Conservation (phyloP, 2,329 filamentous ascomycete genomes). For the Neobulgaria alba region DNA sequence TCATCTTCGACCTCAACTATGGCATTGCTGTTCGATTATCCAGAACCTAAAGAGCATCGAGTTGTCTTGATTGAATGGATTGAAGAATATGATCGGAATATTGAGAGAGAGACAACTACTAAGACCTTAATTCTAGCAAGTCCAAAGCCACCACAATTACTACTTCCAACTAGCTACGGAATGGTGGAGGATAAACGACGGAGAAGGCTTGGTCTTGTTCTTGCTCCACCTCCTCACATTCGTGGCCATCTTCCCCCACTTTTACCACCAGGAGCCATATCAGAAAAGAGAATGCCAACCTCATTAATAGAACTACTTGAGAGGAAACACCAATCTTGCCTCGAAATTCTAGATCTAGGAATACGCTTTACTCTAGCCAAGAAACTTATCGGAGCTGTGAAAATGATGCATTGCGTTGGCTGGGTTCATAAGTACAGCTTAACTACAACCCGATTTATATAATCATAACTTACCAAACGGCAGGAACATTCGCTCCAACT, state of each 20-base stretch:
- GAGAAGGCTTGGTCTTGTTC: constrained; percentile 19
- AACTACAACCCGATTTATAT: not conserved
- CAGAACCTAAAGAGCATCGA: constrained; percentile 20
- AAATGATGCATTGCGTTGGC: constrained; percentile 42
- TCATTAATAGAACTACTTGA: constrained; percentile 19
- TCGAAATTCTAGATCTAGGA: constrained; percentile 32
- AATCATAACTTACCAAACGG: not conserved
- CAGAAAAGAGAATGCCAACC: constrained; percentile 21
- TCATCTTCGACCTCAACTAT: constrained; percentile 18
- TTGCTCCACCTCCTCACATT: constrained; percentile 22
- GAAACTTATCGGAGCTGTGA: constrained; percentile 37
- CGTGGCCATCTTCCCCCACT: constrained; percentile 18
- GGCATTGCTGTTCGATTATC: constrained; percentile 24
- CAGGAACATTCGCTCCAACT: constrained; percentile 29
- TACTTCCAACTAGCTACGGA: constrained; percentile 22
- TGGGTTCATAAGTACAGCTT: constrained; percentile 40
- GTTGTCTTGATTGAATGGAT: constrained; percentile 25
- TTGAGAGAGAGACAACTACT: constrained; percentile 17
- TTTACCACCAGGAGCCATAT: constrained; percentile 21
- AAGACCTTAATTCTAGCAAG: constrained; percentile 23
- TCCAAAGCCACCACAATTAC: constrained; percentile 17
- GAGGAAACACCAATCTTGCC: constrained; percentile 16
- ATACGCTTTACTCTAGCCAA: constrained; percentile 36
- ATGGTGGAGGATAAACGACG: constrained; percentile 20
- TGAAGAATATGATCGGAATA: constrained; percentile 13